phyloP scores from a whole-genome alignment of 768 basidiomycete species.

The Hirschioporus abietinus region DNA sequence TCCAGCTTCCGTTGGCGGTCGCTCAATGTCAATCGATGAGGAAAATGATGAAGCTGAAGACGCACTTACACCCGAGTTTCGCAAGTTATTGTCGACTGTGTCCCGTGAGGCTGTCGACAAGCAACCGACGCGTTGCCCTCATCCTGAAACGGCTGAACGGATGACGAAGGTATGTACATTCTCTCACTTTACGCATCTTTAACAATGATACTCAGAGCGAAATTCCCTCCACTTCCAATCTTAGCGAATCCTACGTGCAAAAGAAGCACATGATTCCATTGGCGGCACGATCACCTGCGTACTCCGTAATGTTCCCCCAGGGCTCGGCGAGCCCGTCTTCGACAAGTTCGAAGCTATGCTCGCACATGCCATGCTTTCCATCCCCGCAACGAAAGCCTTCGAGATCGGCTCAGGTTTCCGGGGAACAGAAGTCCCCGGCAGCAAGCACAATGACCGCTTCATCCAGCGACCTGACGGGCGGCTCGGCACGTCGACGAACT shows the following conservation, averaged over 20 bases:
- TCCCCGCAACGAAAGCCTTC: slow-evolving; percentile 97
- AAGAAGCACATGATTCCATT: slow-evolving; percentile 87
- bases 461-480: slow-evolving; percentile 56
- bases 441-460: slow-evolving; percentile 91
- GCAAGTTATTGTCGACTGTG: slow-evolving; percentile 69
- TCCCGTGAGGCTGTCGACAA: slow-evolving; percentile 87
- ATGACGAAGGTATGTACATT: slow-evolving; percentile 71
- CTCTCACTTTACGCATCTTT: neutral
- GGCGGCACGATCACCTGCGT: slow-evolving; percentile 98
- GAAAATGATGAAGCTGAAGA: slow-evolving; percentile 65
- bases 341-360: slow-evolving; percentile 97
- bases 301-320: slow-evolving; percentile 83
- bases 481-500: slow-evolving; percentile 84
- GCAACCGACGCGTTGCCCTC: slow-evolving; percentile 84
- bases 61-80: slow-evolving; percentile 77
- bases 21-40: slow-evolving; percentile 42
- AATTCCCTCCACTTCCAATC: slow-evolving; percentile 5
- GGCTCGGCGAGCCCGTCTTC: slow-evolving; percentile 95
- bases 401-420: slow-evolving; percentile 97
- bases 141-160: slow-evolving; percentile 77
- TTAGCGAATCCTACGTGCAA: slow-evolving; percentile 91
- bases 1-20: slow-evolving; percentile 44
- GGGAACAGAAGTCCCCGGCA: slow-evolving; percentile 90
- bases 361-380: slow-evolving; percentile 97
- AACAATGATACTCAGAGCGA: slow-evolving; percentile 10